Base-by-base conservation (phyloP, 2,329 filamentous ascomycete species). In the Ceratocystiopsis minuta region DNA sequence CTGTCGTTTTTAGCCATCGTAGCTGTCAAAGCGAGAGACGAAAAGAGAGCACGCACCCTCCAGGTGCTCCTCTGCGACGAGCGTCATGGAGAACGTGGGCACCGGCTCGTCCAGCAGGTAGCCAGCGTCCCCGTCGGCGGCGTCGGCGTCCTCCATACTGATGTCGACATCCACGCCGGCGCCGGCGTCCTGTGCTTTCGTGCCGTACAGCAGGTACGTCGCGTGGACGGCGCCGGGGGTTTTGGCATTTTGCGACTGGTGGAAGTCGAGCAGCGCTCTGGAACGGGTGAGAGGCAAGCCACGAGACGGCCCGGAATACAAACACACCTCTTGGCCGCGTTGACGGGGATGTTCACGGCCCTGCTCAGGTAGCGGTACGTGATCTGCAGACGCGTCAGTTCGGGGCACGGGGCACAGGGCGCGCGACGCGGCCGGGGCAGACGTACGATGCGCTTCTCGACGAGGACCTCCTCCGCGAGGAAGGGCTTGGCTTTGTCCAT, bases 251-350 rank as follows among this genome's bases (percentile, higher is more conserved):
- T 93, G 81, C 43, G 68, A 72, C 47, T 70, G 67, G 57, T 95
- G 75, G 51, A 93, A 96, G 31, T 93, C 82, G 59, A 75, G 92
- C 15, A 87, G 74, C 72, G 90, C 92, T 57, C 80, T 93, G 17
- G 3, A 36, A 16, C 15, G 9, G 28, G 3, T 10, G 33, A 6
- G 12, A 2, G 16, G 2, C 15, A 16, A 15, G 3, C 6, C 2
- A 35, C n/a, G 3, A 5, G n/a, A 35, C 34, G 3, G 16, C 15
- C n/a, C n/a, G n/a, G 11, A 9, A 2, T 13, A 16, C 10, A 11
- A 45, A 58, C 72, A 49, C 63, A 92, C 87, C 87, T 78, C 60
- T 98, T 98, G 13, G 90, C 90, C 36, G 72, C 66, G 55, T 92
- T 90, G 57, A 82, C 79, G 57, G 95, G 81, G 37, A 94, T 70